Conservation (phyloP, 2,329 filamentous ascomycete genomes). For the Trichoderma polysporum region DNA sequence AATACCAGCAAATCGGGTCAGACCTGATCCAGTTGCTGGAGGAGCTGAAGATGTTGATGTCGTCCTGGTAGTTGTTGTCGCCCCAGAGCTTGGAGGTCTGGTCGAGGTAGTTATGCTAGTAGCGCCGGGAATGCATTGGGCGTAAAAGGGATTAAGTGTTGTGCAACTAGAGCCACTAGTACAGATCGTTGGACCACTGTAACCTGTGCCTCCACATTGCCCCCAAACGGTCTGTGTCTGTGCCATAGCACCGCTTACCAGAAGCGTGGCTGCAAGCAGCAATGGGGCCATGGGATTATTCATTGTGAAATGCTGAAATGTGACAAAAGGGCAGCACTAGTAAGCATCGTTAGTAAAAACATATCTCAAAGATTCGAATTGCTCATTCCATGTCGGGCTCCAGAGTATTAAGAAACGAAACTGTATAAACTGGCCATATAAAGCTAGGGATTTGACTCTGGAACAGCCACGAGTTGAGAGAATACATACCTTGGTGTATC, state of each 20-base stretch:
- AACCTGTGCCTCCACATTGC: slow-evolving; percentile 6
- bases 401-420: too few species aligned
- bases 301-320: neutral
- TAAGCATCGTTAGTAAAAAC: neutral
- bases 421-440: neutral
- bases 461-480: neutral
- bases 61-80: neutral
- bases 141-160: slow-evolving; percentile 5
- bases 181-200: neutral
- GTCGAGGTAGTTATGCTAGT: neutral
- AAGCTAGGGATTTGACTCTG: neutral
- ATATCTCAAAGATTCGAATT: neutral
- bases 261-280: neutral
- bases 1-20: neutral
- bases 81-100: neutral
- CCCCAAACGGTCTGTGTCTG: slow-evolving; percentile 9
- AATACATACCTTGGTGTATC: neutral
- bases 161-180: neutral
- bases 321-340: neutral
- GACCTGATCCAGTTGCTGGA: neutral
- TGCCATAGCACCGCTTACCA: neutral
- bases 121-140: slow-evolving; percentile 4
- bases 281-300: neutral
- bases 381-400: too few species aligned
- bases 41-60: neutral